These are phyloP conservation scores for Globisporangium paroecandrum DNA, from an alignment of 352 stramenopile species.

Conservation along the genomic window DNA sequence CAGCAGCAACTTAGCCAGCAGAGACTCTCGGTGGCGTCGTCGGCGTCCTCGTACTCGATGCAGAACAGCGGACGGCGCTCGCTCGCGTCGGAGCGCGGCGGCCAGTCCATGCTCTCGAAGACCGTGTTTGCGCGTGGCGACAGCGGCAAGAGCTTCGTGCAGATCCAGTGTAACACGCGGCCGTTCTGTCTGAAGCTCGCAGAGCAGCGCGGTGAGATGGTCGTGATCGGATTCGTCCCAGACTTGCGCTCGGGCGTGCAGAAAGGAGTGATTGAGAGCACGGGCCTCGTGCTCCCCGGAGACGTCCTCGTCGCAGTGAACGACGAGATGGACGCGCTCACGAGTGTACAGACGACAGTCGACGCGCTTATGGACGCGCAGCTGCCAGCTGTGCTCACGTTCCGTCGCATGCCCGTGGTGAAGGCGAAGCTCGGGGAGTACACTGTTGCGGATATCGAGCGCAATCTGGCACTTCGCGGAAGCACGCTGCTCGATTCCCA, in stretches of 20 bases:
- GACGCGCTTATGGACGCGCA: constrained; percentile 31
- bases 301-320: constrained; percentile 70
- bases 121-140: constrained; percentile 17
- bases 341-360: constrained; percentile 43
- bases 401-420: constrained; percentile 38
- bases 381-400: constrained; percentile 51
- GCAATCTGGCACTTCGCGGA: constrained; percentile 44
- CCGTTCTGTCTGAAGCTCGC: constrained; percentile 52
- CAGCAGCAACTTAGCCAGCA: background rate
- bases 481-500: constrained; percentile 32
- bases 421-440: constrained; percentile 63
- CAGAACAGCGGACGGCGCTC: background rate
- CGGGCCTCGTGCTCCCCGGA: constrained; percentile 37
- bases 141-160: constrained; percentile 33
- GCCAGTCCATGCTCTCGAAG: constrained; percentile 24
- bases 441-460: constrained; percentile 43
- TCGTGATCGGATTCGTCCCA: constrained; percentile 43
- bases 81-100: background rate
- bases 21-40: background rate
- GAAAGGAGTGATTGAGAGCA: constrained; percentile 37
- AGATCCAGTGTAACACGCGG: constrained; percentile 41
- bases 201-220: constrained; percentile 35
- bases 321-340: constrained; percentile 36
- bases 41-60: constrained; percentile 2
- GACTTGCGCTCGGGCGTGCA: constrained; percentile 20